Base-by-base conservation (phyloP, 495 filamentous ascomycete genomes). In the Corynascus novoguineensis region DNA sequence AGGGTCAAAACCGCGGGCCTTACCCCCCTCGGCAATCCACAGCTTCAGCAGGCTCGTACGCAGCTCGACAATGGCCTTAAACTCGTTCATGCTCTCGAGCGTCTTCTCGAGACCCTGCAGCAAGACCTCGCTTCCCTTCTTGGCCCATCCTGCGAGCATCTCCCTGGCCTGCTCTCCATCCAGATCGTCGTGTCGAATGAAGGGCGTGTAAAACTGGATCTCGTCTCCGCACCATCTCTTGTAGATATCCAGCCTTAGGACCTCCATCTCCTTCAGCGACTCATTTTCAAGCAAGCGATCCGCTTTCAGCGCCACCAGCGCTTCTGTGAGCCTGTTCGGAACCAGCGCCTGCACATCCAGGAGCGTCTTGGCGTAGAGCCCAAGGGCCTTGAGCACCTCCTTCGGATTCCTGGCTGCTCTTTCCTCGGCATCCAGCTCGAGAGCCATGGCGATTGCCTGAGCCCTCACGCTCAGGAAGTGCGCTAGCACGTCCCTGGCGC, bases 201-300 rank as follows among this genome's bases (percentile, higher is more conserved):
- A 96, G 0, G 93, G 95, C 0, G 85, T 95, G 70, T 95, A 97
- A 49, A 86, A 88, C 29, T 79, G 80, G 29, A 97, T 86, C 49
- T 95, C 90, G 12, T 90, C 83, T 6, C 88, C 81, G 35, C 95
- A 84, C 89, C 89, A 97, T 37, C 81, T 78, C 50, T 83, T 84
- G 60, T 92, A 83, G 32, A 93, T 68, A 62, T 95, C 91, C n/a
- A 98, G 71, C 34, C 88, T 81, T 9, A 97, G 73, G 5, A 87
- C 88, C 46, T 86, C 81, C 21, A 93, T 58, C 0, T 65, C 71
- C 29, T 75, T 75, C 12, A 97, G 69, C 12, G 86, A 81, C 9
- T 78, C 73, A 61, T 93, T 86, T 10, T 82, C 79, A 28, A 96
- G 71, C 14, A 97, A 72, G 1, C 85, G 81, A 40, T 81, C 78